Conservation (phyloP, 176 grass and related monocot genomes). For the Poa annua region DNA sequence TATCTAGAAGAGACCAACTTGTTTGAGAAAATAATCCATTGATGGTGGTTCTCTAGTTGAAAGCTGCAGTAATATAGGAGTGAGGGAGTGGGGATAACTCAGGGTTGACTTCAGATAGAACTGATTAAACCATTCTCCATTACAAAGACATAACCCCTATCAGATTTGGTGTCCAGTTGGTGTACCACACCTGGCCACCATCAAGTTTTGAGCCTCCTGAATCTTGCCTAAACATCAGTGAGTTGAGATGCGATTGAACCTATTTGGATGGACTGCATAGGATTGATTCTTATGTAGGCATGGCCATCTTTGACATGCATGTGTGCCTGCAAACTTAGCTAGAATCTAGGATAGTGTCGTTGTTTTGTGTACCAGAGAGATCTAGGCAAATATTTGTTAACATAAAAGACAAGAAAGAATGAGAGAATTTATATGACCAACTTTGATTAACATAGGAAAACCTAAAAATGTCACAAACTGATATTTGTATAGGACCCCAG, state of each 20-base stretch:
- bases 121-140: constrained; percentile 13
- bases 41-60: constrained; percentile 33
- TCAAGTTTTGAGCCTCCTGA: constrained; percentile 4
- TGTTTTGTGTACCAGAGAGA: constrained; percentile 20
- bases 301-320: constrained; percentile 26
- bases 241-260: constrained; percentile 13
- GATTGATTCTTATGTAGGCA: constrained; percentile 9
- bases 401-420: constrained; percentile 7
- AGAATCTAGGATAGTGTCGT: not conserved
- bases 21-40: constrained; percentile 12
- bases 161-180: not conserved
- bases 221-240: constrained; percentile 28
- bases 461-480: not conserved
- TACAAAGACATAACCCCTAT: not conserved
- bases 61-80: not conserved
- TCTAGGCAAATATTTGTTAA: not conserved
- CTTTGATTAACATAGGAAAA: not conserved
- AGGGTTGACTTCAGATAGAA: constrained; percentile 30
- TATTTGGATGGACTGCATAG: constrained; percentile 32
- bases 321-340: constrained; percentile 1
- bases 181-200: not conserved
- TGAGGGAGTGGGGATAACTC: not conserved
- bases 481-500: not conserved
- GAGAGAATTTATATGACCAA: not conserved
- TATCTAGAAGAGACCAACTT: constrained; percentile 29